phyloP scores from a whole-genome alignment of 2,329 filamentous ascomycete species.

The Monosporascus sp. region DNA sequence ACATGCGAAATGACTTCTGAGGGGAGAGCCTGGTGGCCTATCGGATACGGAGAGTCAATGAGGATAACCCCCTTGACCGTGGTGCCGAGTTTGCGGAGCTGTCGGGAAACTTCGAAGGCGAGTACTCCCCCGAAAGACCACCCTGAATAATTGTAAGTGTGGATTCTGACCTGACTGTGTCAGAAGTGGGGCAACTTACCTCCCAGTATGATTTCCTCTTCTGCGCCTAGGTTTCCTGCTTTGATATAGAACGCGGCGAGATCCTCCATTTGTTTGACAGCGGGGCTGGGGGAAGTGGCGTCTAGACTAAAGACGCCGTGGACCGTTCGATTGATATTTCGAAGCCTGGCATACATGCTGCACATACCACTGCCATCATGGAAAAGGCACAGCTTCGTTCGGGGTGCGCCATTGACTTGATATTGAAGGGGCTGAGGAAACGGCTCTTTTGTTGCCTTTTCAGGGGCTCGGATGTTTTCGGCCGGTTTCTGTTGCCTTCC shows the following conservation, averaged over 20 bases:
- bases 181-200: conserved; percentile 23
- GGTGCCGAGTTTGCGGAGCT: conserved; percentile 31
- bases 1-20: conserved; percentile 11
- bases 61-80: conserved; percentile 34
- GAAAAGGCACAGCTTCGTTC: conserved; percentile 17
- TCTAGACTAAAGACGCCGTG: conserved; percentile 2
- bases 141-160: conserved; percentile 3
- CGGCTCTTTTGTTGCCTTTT: background rate
- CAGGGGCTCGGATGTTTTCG: background rate
- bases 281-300: conserved; percentile 1
- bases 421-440: background rate
- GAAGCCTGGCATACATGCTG: conserved; percentile 3
- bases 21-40: conserved; percentile 42
- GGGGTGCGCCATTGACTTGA: background rate
- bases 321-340: conserved; percentile 2
- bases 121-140: conserved; percentile 51
- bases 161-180: too few relatives aligned
- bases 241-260: conserved; percentile 14
- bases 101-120: conserved; percentile 39
- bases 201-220: conserved; percentile 28
- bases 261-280: conserved; percentile 9
- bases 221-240: conserved; percentile 4
- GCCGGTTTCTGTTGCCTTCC: background rate
- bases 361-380: conserved; percentile 25
- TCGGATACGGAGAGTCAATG: conserved; percentile 38